Percentiles rank a stretch among this genome's conserved stretches.
These are phyloP conservation scores for Rhodotorula kratochvilovae DNA, from an alignment of 768 basidiomycete genomes.

Conservation along the genomic window DNA sequence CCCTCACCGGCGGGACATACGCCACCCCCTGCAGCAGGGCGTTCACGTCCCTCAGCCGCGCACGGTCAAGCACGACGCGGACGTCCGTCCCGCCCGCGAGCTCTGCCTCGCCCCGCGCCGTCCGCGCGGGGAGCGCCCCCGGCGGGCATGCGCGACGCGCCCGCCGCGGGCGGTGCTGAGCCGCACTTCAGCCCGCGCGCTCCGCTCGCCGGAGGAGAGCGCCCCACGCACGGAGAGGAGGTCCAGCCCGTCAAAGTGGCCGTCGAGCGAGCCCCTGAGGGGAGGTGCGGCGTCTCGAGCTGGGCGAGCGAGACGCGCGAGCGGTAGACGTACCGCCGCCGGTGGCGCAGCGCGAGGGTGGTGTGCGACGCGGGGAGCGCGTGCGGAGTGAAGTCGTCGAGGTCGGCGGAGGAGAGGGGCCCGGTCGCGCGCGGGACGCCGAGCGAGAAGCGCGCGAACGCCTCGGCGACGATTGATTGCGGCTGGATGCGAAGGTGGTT, in stretches of 20 bases:
- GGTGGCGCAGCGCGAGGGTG: conserved; percentile 7
- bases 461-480: conserved; percentile 21
- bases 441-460: conserved; percentile 30
- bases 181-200: neutral
- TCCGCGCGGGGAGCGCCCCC: neutral
- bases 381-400: neutral
- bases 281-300: conserved; percentile 8
- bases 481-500: conserved; percentile 32
- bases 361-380: neutral
- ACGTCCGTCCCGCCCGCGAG: neutral
- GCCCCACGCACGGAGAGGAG: conserved; percentile 22
- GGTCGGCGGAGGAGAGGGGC: conserved; percentile 17
- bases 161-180: conserved; percentile 9
- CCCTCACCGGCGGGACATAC: neutral
- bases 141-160: neutral
- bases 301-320: neutral
- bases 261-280: conserved; percentile 28
- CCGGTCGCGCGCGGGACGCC: conserved; percentile 4
- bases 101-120: conserved; percentile 5
- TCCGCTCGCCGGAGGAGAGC: neutral
- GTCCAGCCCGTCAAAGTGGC: conserved; percentile 32
- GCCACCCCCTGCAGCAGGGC: conserved; percentile 4
- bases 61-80: neutral
- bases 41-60: conserved; percentile 29
- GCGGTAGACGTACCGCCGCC: conserved; percentile 16